Evolutionary conservation across 371 early-diverging fungal species (phyloP), one percentile per base, ranked within the genome.

Genomic region (Thermomucor indicae-seudaticae): DNA sequence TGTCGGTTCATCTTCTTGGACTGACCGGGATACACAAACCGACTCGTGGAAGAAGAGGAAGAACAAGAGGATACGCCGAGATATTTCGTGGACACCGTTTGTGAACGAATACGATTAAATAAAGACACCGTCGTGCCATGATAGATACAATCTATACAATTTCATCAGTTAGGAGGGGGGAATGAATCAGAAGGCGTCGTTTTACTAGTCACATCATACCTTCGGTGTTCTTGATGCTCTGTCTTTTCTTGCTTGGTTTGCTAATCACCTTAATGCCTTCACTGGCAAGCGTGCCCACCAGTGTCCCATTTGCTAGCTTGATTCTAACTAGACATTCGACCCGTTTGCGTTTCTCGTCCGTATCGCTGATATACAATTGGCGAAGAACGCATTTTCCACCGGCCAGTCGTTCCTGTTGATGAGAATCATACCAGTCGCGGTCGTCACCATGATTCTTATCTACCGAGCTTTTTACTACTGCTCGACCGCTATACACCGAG

Each of bases 221-320:
- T 6, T 86, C 87, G 59, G 81, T 81, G 57, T 90, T 90, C 59
- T 84, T 85, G 25, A 72, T 80, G 59, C 80, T 89, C 58, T 79
- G 88, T 40, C 84, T 72, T 65, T 88, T 87, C 61, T 89, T 89
- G 57, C 85, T 83, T 10, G 89, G 89, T 56, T 89, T 89, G 62
- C 85, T 85, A 50, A 89, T 89, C 22, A 89, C 88, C 51, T 84
- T 85, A 54, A 89, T 81, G 27, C 81, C 80, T 47, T 72, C 71
- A 55, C 85, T 84, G 12, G 73, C 70, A 57, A 89, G 80, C n/a
- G 76, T 74, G n/a, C 80, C 81, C 32, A 84, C 50, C 60, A 75
- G 58, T 31, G 75, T 43, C 40, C 80, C 78, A 41, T 81, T 60
- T 17, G 81, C 72, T 53, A 81, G 70, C 47, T 77, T 72, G 46